Evolutionary conservation across 148 eudicot species (phyloP).

Genomic region (Heliamphora exappendiculata): DNA sequence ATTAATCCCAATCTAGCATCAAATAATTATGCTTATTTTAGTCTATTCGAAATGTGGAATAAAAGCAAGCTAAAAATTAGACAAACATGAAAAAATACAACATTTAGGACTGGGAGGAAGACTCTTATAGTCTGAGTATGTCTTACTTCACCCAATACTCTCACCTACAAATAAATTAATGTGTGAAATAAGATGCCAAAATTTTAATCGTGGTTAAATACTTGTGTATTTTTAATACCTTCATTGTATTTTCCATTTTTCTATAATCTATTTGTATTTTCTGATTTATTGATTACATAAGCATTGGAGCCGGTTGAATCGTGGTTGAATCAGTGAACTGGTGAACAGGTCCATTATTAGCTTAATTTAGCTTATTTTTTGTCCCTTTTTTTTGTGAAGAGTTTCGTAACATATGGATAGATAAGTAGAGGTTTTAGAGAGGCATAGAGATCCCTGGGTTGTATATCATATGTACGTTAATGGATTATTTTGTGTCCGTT

Average conservation of each 20-base stretch:
- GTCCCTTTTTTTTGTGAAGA: too few species aligned
- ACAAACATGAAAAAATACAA: not conserved
- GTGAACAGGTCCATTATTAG: not conserved
- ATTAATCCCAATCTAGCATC: not conserved
- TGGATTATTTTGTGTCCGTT: too few species aligned
- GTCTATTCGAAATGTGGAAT: not conserved
- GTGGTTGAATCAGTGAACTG: too few species aligned
- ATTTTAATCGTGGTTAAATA: not conserved
- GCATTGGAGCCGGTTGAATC: too few species aligned
- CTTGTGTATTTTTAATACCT: not conserved
- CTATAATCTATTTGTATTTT: not conserved
- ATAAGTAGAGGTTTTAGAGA: too few species aligned
- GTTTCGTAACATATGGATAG: too few species aligned
- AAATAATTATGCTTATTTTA: not conserved
- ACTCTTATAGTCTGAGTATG: not conserved
- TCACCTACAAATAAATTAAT: not conserved
- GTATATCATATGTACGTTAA: too few species aligned
- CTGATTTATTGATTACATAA: not conserved
- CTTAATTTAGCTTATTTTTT: too few species aligned
- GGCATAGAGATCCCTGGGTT: too few species aligned
- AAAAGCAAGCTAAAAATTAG: not conserved
- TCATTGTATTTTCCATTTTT: not conserved
- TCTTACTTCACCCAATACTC: too few species aligned
- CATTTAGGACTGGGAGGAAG: not conserved
- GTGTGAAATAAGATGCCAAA: not conserved